Conservation (phyloP, 2,329 filamentous ascomycete species). For the Elsinoe batatas region DNA sequence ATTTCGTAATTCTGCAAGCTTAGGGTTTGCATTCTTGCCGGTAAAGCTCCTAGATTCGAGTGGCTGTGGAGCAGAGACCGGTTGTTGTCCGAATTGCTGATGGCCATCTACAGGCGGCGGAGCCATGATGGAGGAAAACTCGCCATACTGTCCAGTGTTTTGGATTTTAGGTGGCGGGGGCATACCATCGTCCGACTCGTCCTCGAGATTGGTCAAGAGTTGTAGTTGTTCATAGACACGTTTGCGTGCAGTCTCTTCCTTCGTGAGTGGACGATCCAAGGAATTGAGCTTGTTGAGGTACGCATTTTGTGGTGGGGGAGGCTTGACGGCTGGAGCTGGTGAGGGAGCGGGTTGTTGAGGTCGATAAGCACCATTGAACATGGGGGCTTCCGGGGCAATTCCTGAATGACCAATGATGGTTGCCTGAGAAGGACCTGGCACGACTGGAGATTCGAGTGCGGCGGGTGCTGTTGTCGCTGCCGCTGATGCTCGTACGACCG, state of each 20-base stretch:
- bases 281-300: slow-evolving; percentile 17
- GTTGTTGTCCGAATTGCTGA: background rate
- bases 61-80: background rate
- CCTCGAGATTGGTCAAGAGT: slow-evolving; percentile 36
- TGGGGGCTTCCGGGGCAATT: background rate
- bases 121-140: background rate
- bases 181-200: slow-evolving; percentile 39
- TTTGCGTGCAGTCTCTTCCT: slow-evolving; percentile 48
- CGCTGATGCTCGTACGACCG: background rate
- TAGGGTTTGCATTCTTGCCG: background rate
- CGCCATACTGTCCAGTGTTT: slow-evolving; percentile 7
- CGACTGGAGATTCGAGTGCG: slow-evolving; percentile 16
- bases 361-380: slow-evolving; percentile 2
- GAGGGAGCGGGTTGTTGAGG: background rate
- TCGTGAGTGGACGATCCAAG: slow-evolving; percentile 31
- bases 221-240: slow-evolving; percentile 45
- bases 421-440: background rate
- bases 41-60: background rate
- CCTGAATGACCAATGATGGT: background rate
- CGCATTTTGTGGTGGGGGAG: background rate
- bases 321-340: background rate
- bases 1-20: slow-evolving; percentile 20
- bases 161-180: slow-evolving; percentile 29
- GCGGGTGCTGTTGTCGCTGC: background rate
- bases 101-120: background rate